Percentiles rank a stretch among this genome's conserved stretches.
Evolutionary conservation across 768 basidiomycete species (phyloP).

Genomic region (Trametes cingulata): DNA sequence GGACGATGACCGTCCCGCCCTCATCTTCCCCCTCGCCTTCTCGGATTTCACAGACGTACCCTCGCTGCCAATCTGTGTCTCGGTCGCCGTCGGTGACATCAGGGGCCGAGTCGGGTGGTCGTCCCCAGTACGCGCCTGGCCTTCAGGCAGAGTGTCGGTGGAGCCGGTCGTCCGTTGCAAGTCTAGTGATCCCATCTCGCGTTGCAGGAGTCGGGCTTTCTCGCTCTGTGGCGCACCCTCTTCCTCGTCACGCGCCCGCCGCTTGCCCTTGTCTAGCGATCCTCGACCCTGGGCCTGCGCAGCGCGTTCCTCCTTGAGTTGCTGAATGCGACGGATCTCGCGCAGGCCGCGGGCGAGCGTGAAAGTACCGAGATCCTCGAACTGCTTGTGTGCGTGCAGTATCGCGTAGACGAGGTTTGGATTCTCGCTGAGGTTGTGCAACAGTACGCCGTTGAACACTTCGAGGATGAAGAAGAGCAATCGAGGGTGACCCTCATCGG

Average conservation of each 20-base stretch:
- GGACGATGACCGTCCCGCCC: constrained; percentile 63
- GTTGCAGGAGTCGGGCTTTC: constrained; percentile 65
- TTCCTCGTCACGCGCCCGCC: constrained; percentile 38
- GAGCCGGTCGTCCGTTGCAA: constrained; percentile 29
- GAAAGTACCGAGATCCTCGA: constrained; percentile 91
- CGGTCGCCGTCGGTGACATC: constrained; percentile 47
- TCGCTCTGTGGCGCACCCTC: constrained; percentile 52
- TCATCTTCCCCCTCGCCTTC: constrained; percentile 92
- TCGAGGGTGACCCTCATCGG: constrained; percentile 94
- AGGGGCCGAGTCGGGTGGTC: constrained; percentile 38
- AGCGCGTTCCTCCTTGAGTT: constrained; percentile 69
- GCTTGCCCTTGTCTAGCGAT: constrained; percentile 42
- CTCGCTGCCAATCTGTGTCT: constrained; percentile 28
- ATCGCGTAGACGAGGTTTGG: constrained; percentile 87
- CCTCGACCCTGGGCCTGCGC: constrained; percentile 27
- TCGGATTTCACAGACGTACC: constrained; percentile 56
- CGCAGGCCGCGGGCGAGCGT: constrained; percentile 83
- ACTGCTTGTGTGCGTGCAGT: constrained; percentile 77
- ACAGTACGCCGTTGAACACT: constrained; percentile 83
- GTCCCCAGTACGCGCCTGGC: constrained; percentile 29
- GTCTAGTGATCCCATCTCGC: constrained; percentile 41
- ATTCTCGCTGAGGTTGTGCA: constrained; percentile 78
- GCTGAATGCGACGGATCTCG: constrained; percentile 76
- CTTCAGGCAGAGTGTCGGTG: constrained; percentile 23
- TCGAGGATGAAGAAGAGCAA: constrained; percentile 95